A percentile compares a stretch with the other conserved stretches of the same genome.
Conservation (phyloP, 2,329 filamentous ascomycete species). For the Trichoderma koningii region DNA sequence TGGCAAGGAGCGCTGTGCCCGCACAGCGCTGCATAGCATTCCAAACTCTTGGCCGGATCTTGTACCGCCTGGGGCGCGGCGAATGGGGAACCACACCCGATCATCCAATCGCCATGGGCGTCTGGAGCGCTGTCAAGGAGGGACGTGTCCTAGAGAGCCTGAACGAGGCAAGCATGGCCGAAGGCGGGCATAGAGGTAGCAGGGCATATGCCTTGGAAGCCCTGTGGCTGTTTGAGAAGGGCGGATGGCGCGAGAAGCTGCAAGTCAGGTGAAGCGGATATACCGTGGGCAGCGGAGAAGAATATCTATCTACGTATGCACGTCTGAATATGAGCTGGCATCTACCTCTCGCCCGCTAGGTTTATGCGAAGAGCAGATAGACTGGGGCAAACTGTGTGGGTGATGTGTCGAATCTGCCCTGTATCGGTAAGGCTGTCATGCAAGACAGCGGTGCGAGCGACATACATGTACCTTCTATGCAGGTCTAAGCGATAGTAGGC, state of each 20-base stretch:
- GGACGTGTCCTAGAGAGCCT: slow-evolving; percentile 76
- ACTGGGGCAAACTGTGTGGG: neutral
- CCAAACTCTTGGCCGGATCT: slow-evolving; percentile 81
- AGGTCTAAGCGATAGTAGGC: neutral
- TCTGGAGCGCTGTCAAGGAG: slow-evolving; percentile 81
- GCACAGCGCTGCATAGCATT: slow-evolving; percentile 89
- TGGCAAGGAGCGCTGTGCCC: slow-evolving; percentile 79
- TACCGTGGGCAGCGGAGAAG: neutral
- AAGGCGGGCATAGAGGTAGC: slow-evolving; percentile 73
- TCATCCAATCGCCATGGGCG: slow-evolving; percentile 67
- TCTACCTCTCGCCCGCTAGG: neutral
- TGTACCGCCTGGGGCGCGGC: slow-evolving; percentile 78
- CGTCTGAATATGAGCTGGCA: neutral
- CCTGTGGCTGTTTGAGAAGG: slow-evolving; percentile 77
- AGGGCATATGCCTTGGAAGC: slow-evolving; percentile 85
- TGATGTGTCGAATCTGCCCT: neutral
- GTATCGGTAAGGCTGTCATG: neutral
- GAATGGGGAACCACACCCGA: slow-evolving; percentile 63
- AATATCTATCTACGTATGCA: neutral
- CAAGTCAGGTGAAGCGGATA: slow-evolving; percentile 52
- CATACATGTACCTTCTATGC: too few relatives aligned
- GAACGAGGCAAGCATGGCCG: slow-evolving; percentile 71
- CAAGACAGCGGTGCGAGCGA: neutral
- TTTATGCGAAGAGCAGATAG: neutral
- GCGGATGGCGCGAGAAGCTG: slow-evolving; percentile 67